These are phyloP conservation scores for Coprinellus micaceus DNA, from an alignment of 768 basidiomycete genomes.

Conservation along the genomic window DNA sequence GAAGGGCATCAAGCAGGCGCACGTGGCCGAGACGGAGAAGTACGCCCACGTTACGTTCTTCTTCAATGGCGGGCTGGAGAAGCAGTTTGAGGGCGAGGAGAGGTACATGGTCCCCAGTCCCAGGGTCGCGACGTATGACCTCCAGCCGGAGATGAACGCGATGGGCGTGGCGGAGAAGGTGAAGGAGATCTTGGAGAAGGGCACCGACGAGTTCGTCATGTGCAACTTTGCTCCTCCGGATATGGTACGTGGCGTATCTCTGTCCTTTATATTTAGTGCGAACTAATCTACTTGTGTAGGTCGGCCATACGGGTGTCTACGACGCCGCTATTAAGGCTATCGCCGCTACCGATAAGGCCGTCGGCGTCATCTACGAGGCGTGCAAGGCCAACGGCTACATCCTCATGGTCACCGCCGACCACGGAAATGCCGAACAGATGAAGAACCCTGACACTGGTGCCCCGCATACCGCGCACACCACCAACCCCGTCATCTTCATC, in stretches of 20 bases:
- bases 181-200: constrained; percentile 71
- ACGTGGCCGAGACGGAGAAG: constrained; percentile 81
- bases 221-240: constrained; percentile 98
- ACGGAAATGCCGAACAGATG: constrained; percentile 97
- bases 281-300: constrained; percentile 34
- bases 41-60: constrained; percentile 98
- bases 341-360: constrained; percentile 83
- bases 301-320: constrained; percentile 89
- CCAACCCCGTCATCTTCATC: constrained; percentile 89
- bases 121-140: constrained; percentile 92
- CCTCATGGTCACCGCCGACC: constrained; percentile 86
- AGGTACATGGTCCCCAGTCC: constrained; percentile 88
- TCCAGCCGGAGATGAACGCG: constrained; percentile 86
- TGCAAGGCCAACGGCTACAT: constrained; percentile 84
- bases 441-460: constrained; percentile 75
- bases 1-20: constrained; percentile 78
- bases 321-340: constrained; percentile 91
- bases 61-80: constrained; percentile 96
- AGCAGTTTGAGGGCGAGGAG: constrained; percentile 81
- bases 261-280: not conserved
- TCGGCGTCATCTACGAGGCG: constrained; percentile 82
- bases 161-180: constrained; percentile 89
- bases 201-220: constrained; percentile 87
- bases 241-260: constrained; percentile 55
- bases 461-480: constrained; percentile 91